Evolutionary conservation across 805 yeast species (phyloP), one percentile per base, ranked within the genome.

Genomic region (Saccharomycopsis lassenensis): DNA sequence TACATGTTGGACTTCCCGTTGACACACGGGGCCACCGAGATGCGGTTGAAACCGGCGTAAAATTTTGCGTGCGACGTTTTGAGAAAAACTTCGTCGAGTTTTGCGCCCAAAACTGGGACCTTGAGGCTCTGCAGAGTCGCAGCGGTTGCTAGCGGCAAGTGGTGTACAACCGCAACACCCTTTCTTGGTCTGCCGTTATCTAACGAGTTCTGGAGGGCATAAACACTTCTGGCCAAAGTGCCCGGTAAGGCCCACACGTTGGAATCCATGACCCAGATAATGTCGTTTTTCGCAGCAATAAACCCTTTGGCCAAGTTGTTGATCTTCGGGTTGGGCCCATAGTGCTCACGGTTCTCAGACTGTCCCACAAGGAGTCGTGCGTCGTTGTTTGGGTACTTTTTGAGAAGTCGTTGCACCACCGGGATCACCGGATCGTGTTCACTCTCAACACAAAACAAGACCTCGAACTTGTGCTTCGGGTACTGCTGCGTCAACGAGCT

Each of bases 321-420:
- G 37, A 85, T 82, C 56, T 85, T 85, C 5, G 95, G 95, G 49
- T 85, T 85, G 4, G 93, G 91, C 2, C 94, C 94, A 48, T 61
- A 78, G 45, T 67, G 67, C 37, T 62, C 69, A 24, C 56, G 57
- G 5, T 44, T 40, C 4, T 48, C 57, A 14, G 46, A 44, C 36
- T 60, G 56, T 30, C 74, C 79, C 2, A 78, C 54, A 42, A 83
- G 50, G 4, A 85, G 58, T 43, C 63, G 63, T 15, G 84, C 68
- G 48, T 79, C 74, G 4, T 75, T 60, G 2, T 63, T 51, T 0
- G 82, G 76, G 52, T 76, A 73, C 41, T 63, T 66, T 1, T 48
- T 46, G 5, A 79, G 60, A 12, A 85, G 55, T 6, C 49, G 48
- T 24, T 65, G 43, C 7, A 75, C 76, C 2, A 79, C 60, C 0